Percentiles rank a stretch among this genome's conserved stretches.
phyloP scores from a whole-genome alignment of 2,329 filamentous ascomycete genomes.

The Chaetomium sp. region DNA sequence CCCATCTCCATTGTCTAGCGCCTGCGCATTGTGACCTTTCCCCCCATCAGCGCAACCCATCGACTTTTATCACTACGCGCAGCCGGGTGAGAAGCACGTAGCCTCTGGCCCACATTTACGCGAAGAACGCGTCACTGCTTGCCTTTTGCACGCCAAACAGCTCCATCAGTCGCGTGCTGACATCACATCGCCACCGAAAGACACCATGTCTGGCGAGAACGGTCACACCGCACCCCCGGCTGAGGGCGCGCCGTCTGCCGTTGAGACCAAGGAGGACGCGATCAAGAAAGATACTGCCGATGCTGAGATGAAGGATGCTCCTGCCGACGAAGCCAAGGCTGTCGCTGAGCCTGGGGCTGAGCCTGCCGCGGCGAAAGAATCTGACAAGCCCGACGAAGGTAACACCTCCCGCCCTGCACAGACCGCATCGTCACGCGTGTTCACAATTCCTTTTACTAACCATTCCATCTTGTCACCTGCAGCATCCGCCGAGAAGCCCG shows the following conservation, averaged over 20 bases:
- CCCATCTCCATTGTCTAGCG: conserved; percentile 23
- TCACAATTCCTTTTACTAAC: conserved; percentile 14
- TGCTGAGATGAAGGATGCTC: conserved; percentile 12
- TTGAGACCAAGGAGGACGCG: conserved; percentile 28
- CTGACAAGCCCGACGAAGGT: conserved; percentile 34
- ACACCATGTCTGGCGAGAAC: conserved; percentile 37
- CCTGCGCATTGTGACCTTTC: conserved; percentile 27
- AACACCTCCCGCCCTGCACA: conserved; percentile 3
- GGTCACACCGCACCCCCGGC: conserved; percentile 27
- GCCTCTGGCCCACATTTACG: conserved; percentile 24
- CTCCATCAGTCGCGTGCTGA: conserved; percentile 30
- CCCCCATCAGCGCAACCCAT: conserved; percentile 32
- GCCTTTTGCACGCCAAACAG: conserved; percentile 29
- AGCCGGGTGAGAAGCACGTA: conserved; percentile 20
- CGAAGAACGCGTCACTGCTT: conserved; percentile 34
- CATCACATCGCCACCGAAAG: conserved; percentile 32
- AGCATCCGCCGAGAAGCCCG: conserved; percentile 27
- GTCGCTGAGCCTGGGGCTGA: conserved; percentile 29
- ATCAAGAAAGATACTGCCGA: conserved; percentile 21
- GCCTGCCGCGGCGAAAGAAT: conserved; percentile 25
- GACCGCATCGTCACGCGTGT: conserved; percentile 6
- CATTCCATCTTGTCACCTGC: not conserved
- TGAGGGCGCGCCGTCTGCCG: conserved; percentile 29
- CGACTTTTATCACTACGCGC: conserved; percentile 29
- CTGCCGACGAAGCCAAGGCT: conserved; percentile 28